Conservation (phyloP, 2,329 filamentous ascomycete genomes). For the Cyphellophora attinorum region DNA sequence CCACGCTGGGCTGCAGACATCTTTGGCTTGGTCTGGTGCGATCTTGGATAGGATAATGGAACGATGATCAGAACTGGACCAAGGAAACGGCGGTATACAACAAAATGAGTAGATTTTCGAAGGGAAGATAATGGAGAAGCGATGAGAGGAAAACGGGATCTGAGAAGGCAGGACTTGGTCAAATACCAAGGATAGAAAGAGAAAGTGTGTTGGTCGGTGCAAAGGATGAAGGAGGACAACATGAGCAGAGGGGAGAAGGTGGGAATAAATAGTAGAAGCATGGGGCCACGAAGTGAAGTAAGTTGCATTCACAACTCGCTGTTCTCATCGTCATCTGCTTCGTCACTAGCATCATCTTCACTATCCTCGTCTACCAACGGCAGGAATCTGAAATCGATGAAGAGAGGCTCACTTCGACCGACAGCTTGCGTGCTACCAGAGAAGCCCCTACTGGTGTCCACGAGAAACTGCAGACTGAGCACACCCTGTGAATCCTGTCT, state of each 20-base stretch:
- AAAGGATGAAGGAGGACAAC: too few relatives aligned
- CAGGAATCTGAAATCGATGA: conserved; percentile 39
- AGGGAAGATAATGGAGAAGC: too few relatives aligned
- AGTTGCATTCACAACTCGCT: too few relatives aligned
- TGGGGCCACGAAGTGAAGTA: too few relatives aligned
- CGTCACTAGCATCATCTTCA: conserved; percentile 26
- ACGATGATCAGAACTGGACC: not conserved
- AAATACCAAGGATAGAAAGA: too few relatives aligned
- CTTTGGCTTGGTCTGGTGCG: not conserved
- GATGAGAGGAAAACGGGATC: too few relatives aligned
- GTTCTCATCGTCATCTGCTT: conserved; percentile 11
- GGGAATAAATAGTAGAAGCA: too few relatives aligned
- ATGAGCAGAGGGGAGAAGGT: too few relatives aligned
- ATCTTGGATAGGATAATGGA: not conserved
- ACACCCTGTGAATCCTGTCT: conserved; percentile 83
- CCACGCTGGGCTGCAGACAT: not conserved
- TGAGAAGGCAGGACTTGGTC: too few relatives aligned
- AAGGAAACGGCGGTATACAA: not conserved
- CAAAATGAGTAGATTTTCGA: not conserved
- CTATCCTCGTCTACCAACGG: conserved; percentile 35
- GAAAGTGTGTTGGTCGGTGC: too few relatives aligned
- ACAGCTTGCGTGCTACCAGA: conserved; percentile 5
- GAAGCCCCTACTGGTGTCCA: conserved; percentile 44
- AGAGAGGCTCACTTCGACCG: conserved; percentile 17
- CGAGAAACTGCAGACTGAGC: conserved; percentile 90